Evolutionary conservation across 805 yeast species (phyloP), one percentile per base, ranked within the genome.

Genomic region (Hanseniaspora nectarophila): DNA sequence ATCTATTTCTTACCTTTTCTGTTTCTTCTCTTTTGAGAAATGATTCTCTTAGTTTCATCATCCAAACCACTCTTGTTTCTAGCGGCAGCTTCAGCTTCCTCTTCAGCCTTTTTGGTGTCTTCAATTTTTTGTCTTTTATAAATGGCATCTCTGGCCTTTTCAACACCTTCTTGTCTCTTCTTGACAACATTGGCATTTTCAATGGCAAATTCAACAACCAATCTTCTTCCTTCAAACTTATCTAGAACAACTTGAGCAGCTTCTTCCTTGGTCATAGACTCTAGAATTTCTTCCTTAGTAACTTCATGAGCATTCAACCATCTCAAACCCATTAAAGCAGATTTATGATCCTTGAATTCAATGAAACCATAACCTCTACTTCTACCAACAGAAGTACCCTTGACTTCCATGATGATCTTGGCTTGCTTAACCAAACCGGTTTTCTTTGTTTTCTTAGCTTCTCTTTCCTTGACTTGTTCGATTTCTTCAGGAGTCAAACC

Each of bases 311-410:
- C 95, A 66, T 92, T 92, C 65, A 92, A 74, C 95, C 96, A 92
- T 72, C 98, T 80, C 53, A 92, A 76, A 2, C 95, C 97, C 97
- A 88, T 89, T 58, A 92, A 74, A 0, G 98, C 97, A 56, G 82
- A 66, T 67, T 83, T 84, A 67, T 92, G 98, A 67, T 89, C 95
- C 67, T 88, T 80, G 67, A 75, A 88, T 68, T 92, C 97, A 43
- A 92, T 68, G 73, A 92, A 90, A 57, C 98, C 98, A 62, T 90
- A 92, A 55, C 98, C 98, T 72, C 97, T 82, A 62, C 92, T 81
- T 67, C 98, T 77, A 53, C 98, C 98, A 28, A 74, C 68, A 24
- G 82, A 82, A 8, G 90, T 73, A 7, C 88, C 95, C 65, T 89
- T 90, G 42, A 86, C 85, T 69, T 92, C 98, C 74, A 78, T 84